Evolutionary conservation across 2,329 filamentous ascomycete species (phyloP), one percentile per base, ranked within the genome.

Genomic region (Fusarium continuum): DNA sequence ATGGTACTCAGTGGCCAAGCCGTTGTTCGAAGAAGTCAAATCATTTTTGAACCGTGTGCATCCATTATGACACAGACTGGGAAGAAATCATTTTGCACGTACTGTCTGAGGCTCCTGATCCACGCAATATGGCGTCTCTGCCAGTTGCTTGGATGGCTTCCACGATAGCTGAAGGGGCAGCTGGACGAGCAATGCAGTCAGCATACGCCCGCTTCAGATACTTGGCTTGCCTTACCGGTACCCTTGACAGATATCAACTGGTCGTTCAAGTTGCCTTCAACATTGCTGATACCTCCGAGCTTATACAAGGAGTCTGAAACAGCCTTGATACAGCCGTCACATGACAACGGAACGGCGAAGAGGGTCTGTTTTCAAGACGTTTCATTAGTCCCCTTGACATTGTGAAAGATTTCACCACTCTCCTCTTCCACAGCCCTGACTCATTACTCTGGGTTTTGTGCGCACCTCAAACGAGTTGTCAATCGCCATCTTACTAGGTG

Each of bases 261-360:
- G 58, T 94, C 87, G 73, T 91, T 83, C 45, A 98, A 82, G 74
- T 91, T 91, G 67, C 89, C 92, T 59, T 94, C 86, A 49, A 98
- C 89, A 71, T 92, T 93, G 70, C 84, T 85, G 74, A 98, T 91
- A 35, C 93, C 93, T 72, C 87, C 83, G 36, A 98, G 80, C 72
- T 90, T 88, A 76, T 90, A 85, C 45, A 98, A 80, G 41, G 92
- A 88, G 64, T 86, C 85, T 72, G 92, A 92, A 75, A 99, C 88
- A 71, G 92, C 89, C 77, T 93, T 90, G 76, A 97, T 87, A 80
- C 95, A 98, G 73, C 85, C 83, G 71, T 96, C 90, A 80, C 95
- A 98, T 78, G 89, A 92, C 82, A 98, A 89, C 51, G 93, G 93
- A 69, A 98, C 95, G 64, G 94, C 93, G 77, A 98, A 98, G 65